Conservation (phyloP, 2,329 filamentous ascomycete species). For the Cercospora sp. region DNA sequence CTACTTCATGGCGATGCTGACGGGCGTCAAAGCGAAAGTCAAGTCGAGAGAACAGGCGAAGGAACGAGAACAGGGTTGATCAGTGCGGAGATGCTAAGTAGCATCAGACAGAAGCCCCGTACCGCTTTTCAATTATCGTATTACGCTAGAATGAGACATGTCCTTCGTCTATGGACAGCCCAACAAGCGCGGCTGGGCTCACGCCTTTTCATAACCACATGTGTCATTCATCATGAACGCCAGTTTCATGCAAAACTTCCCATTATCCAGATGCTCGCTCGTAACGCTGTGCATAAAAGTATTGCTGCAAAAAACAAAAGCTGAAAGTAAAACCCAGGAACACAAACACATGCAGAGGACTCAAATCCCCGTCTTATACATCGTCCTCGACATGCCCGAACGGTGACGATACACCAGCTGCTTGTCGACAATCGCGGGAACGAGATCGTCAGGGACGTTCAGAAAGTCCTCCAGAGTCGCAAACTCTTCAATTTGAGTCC, state of each 20-base stretch:
- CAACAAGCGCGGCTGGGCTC: background rate
- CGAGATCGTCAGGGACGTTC: constrained; percentile 16
- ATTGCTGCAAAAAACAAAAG: background rate
- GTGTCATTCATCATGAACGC: background rate
- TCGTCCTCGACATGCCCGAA: constrained; percentile 7
- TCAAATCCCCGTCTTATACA: constrained; percentile 23
- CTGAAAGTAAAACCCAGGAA: background rate
- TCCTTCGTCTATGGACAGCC: background rate
- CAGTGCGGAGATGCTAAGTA: background rate
- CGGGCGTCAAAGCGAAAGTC: constrained; percentile 14
- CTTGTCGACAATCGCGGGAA: constrained; percentile 15
- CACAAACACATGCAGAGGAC: background rate
- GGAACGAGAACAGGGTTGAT: background rate
- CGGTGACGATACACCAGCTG: constrained; percentile 18
- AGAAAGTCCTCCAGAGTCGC: constrained; percentile 22
- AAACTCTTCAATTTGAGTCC: constrained; percentile 9
- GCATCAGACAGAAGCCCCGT: background rate
- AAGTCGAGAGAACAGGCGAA: background rate
- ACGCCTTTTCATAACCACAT: background rate
- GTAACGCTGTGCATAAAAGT: background rate
- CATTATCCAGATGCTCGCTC: background rate
- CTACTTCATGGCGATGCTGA: constrained; percentile 27
- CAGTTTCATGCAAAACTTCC: background rate
- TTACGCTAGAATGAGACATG: background rate
- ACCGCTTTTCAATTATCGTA: background rate